Evolutionary conservation across 2,329 filamentous ascomycete genomes (phyloP).

Genomic region (Aspergillus fumigatus): DNA sequence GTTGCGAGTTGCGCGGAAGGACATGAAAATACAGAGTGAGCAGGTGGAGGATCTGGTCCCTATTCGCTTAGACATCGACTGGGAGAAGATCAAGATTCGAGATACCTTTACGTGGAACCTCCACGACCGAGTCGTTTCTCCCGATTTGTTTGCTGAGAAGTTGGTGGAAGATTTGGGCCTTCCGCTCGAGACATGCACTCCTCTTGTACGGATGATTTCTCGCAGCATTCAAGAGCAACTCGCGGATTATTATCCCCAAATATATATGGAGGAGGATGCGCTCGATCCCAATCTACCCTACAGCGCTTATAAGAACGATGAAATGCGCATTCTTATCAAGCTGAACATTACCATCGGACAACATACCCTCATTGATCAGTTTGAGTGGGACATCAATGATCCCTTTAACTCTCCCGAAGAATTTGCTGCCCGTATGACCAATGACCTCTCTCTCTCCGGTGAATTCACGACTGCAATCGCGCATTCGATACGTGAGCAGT

Average conservation of each 20-base stretch:
- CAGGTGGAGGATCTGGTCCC: constrained; percentile 89
- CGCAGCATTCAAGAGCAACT: constrained; percentile 81
- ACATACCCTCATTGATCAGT: constrained; percentile 91
- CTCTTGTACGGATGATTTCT: constrained; percentile 59
- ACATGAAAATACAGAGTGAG: constrained; percentile 80
- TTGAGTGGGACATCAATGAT: constrained; percentile 99
- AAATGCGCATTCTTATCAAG: constrained; percentile 95
- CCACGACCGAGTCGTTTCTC: constrained; percentile 76
- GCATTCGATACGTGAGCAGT: constrained; percentile 94
- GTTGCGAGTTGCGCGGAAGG: constrained; percentile 71
- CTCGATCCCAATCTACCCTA: constrained; percentile 88
- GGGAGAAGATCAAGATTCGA: constrained; percentile 90
- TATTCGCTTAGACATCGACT: constrained; percentile 85
- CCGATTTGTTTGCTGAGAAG: constrained; percentile 80
- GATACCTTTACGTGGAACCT: constrained; percentile 99
- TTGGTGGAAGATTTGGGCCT: constrained; percentile 82
- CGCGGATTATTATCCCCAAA: constrained; percentile 87
- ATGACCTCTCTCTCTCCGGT: constrained; percentile 83
- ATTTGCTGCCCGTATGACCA: constrained; percentile 84
- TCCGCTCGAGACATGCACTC: constrained; percentile 59
- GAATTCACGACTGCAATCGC: constrained; percentile 98
- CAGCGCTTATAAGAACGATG: constrained; percentile 93
- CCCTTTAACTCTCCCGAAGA: constrained; percentile 90
- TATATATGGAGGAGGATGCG: constrained; percentile 83
- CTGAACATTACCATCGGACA: constrained; percentile 96